Evolutionary conservation across 2,329 filamentous ascomycete genomes (phyloP), one percentile per base, ranked within the genome.

Genomic region (Cyphellophora europaea): DNA sequence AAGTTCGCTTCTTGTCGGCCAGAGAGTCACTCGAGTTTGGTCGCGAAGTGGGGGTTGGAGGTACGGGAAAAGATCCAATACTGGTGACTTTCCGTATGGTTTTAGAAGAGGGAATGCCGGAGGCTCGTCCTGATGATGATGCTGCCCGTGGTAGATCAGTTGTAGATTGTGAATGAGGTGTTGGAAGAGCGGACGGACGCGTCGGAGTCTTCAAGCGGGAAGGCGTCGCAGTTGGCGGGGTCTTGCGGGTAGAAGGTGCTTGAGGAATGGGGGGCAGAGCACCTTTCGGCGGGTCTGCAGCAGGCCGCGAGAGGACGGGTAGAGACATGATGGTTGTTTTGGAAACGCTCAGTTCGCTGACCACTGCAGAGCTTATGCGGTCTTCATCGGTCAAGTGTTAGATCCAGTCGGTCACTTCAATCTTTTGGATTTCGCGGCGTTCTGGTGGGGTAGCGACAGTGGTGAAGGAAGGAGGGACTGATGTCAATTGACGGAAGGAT

Each of bases 21-120:
- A 64, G 29, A 63, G 62, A 49, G 51, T 70, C 59, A 54, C 73
- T 36, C 69, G 74, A 33, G 74, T 83, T 37, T 77, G 65, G 60
- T 71, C 86, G 49, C 64, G 64, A 31, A 67, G 62, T 45, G 31
- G 77, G 74, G 47, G 79, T 79, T 11, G 89, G 89, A 11, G 89
- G 89, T 45, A 93, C 83, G 18, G 89, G 89, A 53, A 96, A 95
- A 1, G 86, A 80, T 54, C 88, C 89, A 53, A 95, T 93, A 67
- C 88, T 95, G 52, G 93, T 81, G 1, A 83, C 83, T 61, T 93
- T 93, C 43, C 87, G 77, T 36, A 95, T 61, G 1, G 79, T 76
- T 57, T 79, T 88, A 16, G 77, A 75, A 4, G 74, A 65, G 19
- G 57, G 52, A n/a, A 45, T 38, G 13, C 51, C 50, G 10, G 63